Evolutionary conservation across 495 filamentous ascomycete genomes (phyloP).

Genomic region (Trichoderma virens): DNA sequence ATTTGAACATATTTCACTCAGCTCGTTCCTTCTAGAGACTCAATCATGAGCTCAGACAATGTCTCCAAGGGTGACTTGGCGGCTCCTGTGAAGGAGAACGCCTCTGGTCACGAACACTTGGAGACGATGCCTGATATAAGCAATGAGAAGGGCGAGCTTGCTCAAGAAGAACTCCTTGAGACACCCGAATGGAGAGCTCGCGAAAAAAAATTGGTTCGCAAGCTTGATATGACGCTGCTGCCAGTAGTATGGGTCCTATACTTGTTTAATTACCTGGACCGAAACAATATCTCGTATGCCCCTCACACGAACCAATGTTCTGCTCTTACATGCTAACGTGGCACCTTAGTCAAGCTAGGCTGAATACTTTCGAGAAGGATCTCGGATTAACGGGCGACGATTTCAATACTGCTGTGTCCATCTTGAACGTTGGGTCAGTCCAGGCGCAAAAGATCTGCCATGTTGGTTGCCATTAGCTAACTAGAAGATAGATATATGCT

Average conservation of each 20-base stretch:
- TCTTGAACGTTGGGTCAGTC: conserved; percentile 38
- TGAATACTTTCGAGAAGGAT: conserved; percentile 36
- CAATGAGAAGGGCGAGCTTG: neutral
- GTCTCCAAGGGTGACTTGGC: neutral
- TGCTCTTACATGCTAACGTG: neutral
- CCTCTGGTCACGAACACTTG: neutral
- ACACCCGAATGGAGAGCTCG: neutral
- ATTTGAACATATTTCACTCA: neutral
- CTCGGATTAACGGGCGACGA: conserved; percentile 38
- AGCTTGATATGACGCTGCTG: conserved; percentile 56
- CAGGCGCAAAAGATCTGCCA: neutral
- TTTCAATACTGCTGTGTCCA: conserved; percentile 45
- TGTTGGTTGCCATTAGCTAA: neutral
- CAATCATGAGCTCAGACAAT: neutral
- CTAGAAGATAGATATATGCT: conserved; percentile 41
- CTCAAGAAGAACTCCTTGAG: neutral
- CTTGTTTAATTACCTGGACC: conserved; percentile 75
- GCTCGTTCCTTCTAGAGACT: neutral
- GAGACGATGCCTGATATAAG: neutral
- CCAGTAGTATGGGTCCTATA: conserved; percentile 51
- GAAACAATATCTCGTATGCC: conserved; percentile 39
- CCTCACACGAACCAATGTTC: conserved; percentile 17
- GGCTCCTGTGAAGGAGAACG: neutral
- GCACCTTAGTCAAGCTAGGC: neutral
- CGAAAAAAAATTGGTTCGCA: conserved; percentile 48